Percentiles rank a stretch among this genome's conserved stretches.
These are phyloP conservation scores for Boletus fagicola DNA, from an alignment of 768 basidiomycete genomes.

Conservation along the genomic window DNA sequence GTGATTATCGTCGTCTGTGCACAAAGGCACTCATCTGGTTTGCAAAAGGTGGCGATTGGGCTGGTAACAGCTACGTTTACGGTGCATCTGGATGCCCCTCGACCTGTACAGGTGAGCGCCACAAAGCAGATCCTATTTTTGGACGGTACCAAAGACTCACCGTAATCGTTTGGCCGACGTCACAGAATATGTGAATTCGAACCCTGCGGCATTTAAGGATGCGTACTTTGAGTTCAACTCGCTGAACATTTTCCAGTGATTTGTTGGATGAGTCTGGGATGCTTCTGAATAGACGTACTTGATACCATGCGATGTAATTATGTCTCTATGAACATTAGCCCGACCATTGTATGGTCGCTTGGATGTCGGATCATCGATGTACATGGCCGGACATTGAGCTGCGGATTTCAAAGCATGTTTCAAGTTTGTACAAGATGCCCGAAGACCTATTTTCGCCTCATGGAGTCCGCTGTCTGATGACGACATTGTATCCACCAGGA, in stretches of 20 bases:
- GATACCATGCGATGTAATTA: background rate
- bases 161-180: background rate
- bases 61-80: conserved; percentile 18
- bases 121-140: background rate
- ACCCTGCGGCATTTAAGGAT: background rate
- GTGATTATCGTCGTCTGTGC: background rate
- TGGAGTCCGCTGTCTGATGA: background rate
- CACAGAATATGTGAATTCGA: conserved; percentile 4
- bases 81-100: conserved; percentile 23
- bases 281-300: background rate
- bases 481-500: background rate
- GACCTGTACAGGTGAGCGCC: conserved; percentile 23
- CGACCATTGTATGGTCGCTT: background rate
- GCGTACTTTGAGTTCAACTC: conserved; percentile 9
- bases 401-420: background rate
- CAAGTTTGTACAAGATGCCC: background rate
- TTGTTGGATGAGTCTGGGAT: background rate
- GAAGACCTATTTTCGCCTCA: background rate
- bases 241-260: conserved; percentile 3
- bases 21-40: conserved; percentile 8
- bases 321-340: background rate
- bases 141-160: background rate
- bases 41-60: conserved; percentile 25
- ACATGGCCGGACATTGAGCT: background rate
- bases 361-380: background rate